A percentile compares a stretch with the other conserved stretches of the same genome.
Evolutionary conservation across 139 green algal species (phyloP).

Genomic region (Microglena sp.): DNA sequence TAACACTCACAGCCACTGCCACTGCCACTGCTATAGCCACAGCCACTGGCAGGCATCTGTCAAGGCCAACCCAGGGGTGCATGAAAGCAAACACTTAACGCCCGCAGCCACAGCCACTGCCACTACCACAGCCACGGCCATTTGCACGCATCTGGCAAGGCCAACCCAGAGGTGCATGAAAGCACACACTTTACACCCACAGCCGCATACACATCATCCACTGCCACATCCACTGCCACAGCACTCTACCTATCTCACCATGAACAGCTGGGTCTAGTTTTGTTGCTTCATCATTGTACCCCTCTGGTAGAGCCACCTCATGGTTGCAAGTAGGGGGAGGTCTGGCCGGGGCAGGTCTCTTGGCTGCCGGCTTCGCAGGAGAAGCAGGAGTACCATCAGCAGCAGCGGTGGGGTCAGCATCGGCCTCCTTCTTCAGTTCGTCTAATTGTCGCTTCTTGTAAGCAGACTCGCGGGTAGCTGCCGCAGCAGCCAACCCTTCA

Average conservation of each 20-base stretch:
- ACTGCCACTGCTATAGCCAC: too few relatives aligned
- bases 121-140: too few relatives aligned
- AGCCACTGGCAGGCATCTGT: too few relatives aligned
- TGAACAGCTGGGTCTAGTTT: slow-evolving; percentile 44
- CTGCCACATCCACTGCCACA: slow-evolving; percentile 18
- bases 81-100: neutral
- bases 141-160: slow-evolving; percentile 31
- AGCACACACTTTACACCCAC: neutral
- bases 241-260: too few relatives aligned
- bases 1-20: neutral
- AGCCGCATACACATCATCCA: slow-evolving; percentile 21
- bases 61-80: neutral
- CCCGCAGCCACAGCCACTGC: neutral
- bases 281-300: slow-evolving; percentile 29
- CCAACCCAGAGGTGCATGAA: neutral
- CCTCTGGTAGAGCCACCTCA: slow-evolving; percentile 54
- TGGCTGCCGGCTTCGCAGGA: slow-evolving; percentile 9
- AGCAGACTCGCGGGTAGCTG: slow-evolving; percentile 44
- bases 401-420: slow-evolving; percentile 4
- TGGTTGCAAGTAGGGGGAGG: slow-evolving; percentile 37
- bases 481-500: slow-evolving; percentile 27
- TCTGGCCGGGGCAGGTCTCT: slow-evolving; percentile 10
- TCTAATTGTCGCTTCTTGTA: slow-evolving; percentile 43
- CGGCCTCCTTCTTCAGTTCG: neutral
- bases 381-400: neutral